Evolutionary conservation across 257 asterid genomes (phyloP).

Genomic region (Rehmannia glutinosa): DNA sequence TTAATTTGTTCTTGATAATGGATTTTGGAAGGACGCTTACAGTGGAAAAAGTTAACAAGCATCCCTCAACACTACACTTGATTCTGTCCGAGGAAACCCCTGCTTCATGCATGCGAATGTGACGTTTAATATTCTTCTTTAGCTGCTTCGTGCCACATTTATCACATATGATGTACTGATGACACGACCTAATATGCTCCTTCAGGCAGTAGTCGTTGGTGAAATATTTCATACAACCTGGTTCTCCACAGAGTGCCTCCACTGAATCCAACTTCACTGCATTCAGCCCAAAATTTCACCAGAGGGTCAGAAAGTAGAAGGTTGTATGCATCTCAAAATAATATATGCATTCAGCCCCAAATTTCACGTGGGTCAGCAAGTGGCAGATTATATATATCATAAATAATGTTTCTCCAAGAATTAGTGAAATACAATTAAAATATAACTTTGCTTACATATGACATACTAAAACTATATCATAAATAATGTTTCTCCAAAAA

Average conservation of each 20-base stretch:
- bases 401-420: too few relatives aligned
- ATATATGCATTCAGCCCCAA: not conserved
- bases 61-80: slow-evolving; percentile 54
- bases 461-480: too few relatives aligned
- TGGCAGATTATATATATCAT: too few relatives aligned
- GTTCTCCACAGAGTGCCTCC: slow-evolving; percentile 81
- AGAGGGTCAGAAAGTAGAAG: not conserved
- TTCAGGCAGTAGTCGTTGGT: slow-evolving; percentile 65
- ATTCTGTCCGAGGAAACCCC: slow-evolving; percentile 33
- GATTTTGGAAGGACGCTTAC: slow-evolving; percentile 35
- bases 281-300: slow-evolving; percentile 5
- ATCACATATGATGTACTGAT: slow-evolving; percentile 63
- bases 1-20: not conserved
- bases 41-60: slow-evolving; percentile 54
- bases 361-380: not conserved
- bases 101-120: slow-evolving; percentile 60
- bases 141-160: slow-evolving; percentile 73
- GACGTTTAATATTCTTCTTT: slow-evolving; percentile 85
- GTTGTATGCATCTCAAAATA: not conserved
- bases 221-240: slow-evolving; percentile 81
- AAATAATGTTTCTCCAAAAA: not conserved
- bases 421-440: too few relatives aligned
- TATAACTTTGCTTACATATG: too few relatives aligned
- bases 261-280: slow-evolving; percentile 74
- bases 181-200: slow-evolving; percentile 66